phyloP scores from a whole-genome alignment of 768 basidiomycete genomes.

The Calvatia gigantea region DNA sequence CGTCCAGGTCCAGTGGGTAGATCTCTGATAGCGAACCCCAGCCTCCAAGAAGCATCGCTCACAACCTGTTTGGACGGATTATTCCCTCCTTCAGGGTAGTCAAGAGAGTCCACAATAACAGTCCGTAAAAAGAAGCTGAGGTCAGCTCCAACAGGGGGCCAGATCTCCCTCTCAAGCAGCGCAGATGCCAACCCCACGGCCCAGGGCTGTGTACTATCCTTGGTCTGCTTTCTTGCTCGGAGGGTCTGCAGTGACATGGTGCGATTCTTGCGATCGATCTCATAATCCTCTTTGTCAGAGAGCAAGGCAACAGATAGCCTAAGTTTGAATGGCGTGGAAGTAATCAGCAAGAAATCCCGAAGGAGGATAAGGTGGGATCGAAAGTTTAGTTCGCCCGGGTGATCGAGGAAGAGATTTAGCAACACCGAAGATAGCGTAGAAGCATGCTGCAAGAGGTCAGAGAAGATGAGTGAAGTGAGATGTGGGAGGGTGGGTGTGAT shows the following conservation, averaged over 20 bases:
- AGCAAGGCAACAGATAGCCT: conserved; percentile 73
- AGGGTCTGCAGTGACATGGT: conserved; percentile 31
- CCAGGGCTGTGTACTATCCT: conserved; percentile 38
- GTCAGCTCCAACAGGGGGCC: conserved; percentile 88
- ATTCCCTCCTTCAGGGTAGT: conserved; percentile 35
- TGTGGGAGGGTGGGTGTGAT: conserved; percentile 63
- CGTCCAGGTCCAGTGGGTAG: conserved; percentile 58
- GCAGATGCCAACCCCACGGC: conserved; percentile 72
- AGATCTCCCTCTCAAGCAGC: conserved; percentile 68
- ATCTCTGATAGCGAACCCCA: conserved; percentile 85
- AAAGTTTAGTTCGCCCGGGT: conserved; percentile 62
- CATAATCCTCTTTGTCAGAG: conserved; percentile 61
- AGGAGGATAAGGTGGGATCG: conserved; percentile 64
- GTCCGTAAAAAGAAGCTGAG: conserved; percentile 80
- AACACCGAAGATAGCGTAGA: conserved; percentile 63
- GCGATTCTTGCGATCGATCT: conserved; percentile 31
- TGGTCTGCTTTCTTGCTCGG: conserved; percentile 27
- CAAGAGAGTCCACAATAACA: conserved; percentile 78
- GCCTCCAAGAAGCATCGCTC: conserved; percentile 58
- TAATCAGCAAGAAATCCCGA: conserved; percentile 72
- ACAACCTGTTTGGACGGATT: conserved; percentile 22
- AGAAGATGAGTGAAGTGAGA: conserved; percentile 60
- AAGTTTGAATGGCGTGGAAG: conserved; percentile 68
- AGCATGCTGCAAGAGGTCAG: conserved; percentile 59
- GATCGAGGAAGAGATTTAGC: conserved; percentile 61